A percentile compares a stretch with the other conserved stretches of the same genome.
phyloP scores from a whole-genome alignment of 768 basidiomycete genomes.

The Rickenella mellea region DNA sequence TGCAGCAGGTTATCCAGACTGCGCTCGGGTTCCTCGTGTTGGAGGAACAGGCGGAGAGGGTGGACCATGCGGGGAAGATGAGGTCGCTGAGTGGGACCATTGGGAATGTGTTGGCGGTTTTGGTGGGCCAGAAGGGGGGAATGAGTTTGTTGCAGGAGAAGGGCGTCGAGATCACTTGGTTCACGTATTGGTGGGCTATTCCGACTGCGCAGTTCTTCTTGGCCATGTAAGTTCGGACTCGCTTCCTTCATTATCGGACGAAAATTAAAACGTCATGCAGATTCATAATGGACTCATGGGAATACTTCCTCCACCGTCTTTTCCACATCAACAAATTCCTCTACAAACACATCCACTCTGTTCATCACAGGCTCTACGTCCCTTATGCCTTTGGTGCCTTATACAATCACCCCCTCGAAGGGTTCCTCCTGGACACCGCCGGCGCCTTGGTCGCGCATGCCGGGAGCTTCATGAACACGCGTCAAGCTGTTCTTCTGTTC shows the following conservation, averaged over 20 bases:
- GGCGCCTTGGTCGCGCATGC: constrained; percentile 74
- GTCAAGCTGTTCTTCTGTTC: constrained; percentile 83
- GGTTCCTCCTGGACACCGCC: constrained; percentile 78
- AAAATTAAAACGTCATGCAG: constrained; percentile 27
- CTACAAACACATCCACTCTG: constrained; percentile 86
- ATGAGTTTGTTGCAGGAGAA: constrained; percentile 23
- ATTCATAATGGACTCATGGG: constrained; percentile 95
- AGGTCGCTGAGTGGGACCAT: constrained; percentile 27
- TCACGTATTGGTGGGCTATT: constrained; percentile 89
- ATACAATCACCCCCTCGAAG: constrained; percentile 96
- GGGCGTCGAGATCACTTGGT: constrained; percentile 42
- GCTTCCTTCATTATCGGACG: background rate
- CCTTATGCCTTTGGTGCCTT: constrained; percentile 95
- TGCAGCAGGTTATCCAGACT: constrained; percentile 86
- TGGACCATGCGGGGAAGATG: constrained; percentile 33
- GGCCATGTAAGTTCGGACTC: constrained; percentile 64
- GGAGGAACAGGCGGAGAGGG: constrained; percentile 38
- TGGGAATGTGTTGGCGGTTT: constrained; percentile 24
- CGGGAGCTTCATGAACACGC: constrained; percentile 55
- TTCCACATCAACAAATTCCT: constrained; percentile 90
- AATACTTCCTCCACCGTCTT: constrained; percentile 88
- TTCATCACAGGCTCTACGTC: constrained; percentile 93
- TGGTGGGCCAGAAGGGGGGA: constrained; percentile 33
- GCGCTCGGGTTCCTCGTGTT: constrained; percentile 54
- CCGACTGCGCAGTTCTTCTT: constrained; percentile 63